Evolutionary conservation across 139 green algal genomes (phyloP).

Genomic region (Chlamydomonas schloesseri): DNA sequence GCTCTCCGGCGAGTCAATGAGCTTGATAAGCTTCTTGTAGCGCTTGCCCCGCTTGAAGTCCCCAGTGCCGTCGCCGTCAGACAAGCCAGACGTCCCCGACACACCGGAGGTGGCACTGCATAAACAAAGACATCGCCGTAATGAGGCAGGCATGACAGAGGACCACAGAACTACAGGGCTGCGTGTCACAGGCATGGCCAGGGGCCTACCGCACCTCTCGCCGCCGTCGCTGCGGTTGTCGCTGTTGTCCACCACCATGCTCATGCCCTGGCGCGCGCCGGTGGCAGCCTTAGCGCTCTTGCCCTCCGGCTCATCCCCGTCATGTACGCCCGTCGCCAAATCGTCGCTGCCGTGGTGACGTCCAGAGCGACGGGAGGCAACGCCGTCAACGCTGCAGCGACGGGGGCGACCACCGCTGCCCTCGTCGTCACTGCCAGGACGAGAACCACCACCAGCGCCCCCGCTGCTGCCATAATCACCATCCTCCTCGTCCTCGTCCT

Average conservation of each 20-base stretch:
- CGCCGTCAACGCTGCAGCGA: not conserved
- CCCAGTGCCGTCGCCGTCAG: not conserved
- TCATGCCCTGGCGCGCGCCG: not conserved
- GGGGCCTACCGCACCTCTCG: slow-evolving; percentile 1
- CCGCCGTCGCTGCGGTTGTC: slow-evolving; percentile 20
- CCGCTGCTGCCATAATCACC: not conserved
- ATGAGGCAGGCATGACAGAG: too few relatives aligned
- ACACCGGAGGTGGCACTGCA: not conserved
- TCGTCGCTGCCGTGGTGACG: too few relatives aligned
- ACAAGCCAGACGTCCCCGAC: not conserved
- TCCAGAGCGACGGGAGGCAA: not conserved
- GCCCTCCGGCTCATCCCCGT: too few relatives aligned
- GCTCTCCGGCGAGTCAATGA: slow-evolving; percentile 2
- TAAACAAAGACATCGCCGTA: too few relatives aligned
- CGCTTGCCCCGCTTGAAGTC: slow-evolving; percentile 41
- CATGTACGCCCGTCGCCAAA: too few relatives aligned
- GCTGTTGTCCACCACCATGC: not conserved
- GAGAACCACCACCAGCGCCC: not conserved
- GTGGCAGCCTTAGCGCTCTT: not conserved
- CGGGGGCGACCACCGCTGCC: not conserved
- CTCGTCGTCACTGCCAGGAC: not conserved
- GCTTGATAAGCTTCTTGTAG: slow-evolving; percentile 25
- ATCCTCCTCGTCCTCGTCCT: not conserved
- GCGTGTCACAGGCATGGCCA: too few relatives aligned
- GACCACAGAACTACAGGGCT: too few relatives aligned